Evolutionary conservation across 371 early-diverging fungal genomes (phyloP).

Genomic region (Lichtheimia ramosa): DNA sequence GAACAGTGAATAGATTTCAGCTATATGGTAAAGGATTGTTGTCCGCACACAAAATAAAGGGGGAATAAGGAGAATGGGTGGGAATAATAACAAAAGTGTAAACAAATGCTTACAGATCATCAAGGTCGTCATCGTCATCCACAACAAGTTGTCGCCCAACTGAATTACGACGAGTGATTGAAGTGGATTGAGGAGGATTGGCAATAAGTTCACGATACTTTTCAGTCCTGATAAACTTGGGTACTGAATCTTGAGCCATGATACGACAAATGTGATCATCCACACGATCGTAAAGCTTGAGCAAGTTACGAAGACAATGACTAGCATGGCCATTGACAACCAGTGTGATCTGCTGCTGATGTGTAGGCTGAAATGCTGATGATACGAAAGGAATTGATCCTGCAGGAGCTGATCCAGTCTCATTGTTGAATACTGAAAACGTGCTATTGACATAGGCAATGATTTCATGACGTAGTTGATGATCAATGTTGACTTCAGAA

Average conservation of each 20-base stretch:
- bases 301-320: conserved; percentile 36
- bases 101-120: neutral
- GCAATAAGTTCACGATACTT: conserved; percentile 43
- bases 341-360: conserved; percentile 32
- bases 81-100: neutral
- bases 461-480: conserved; percentile 42
- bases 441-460: conserved; percentile 13
- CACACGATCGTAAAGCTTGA: conserved; percentile 60
- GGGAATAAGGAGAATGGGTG: neutral
- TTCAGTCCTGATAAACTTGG: conserved; percentile 72
- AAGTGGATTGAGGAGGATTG: conserved; percentile 1
- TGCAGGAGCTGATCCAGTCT: conserved; percentile 15
- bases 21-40: neutral
- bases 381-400: conserved; percentile 29
- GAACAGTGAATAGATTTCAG: neutral
- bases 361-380: conserved; percentile 15
- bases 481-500: conserved; percentile 60
- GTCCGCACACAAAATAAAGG: neutral
- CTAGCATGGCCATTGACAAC: conserved; percentile 26
- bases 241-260: conserved; percentile 77
- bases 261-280: conserved; percentile 73
- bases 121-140: neutral
- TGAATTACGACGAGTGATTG: conserved; percentile 5
- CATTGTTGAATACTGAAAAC: conserved; percentile 7
- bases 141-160: neutral